Base-by-base conservation (phyloP, 768 basidiomycete genomes). In the Podaxis sp. region DNA sequence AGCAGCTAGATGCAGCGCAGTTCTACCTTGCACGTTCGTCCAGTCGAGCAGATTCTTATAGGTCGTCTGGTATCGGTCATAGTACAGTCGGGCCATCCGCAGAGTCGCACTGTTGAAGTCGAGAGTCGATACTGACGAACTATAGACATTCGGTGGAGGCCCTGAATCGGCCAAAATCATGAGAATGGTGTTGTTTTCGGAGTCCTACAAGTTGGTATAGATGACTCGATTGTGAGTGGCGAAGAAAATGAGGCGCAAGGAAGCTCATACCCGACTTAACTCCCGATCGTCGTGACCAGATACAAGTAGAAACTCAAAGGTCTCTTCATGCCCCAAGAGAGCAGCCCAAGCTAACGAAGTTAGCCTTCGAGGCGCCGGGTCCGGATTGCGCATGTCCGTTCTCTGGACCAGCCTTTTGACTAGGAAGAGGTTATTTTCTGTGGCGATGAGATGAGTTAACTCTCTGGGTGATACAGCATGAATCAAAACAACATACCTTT, bases 261-360 rank as follows among this genome's bases (percentile, higher is more conserved):
- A 50, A 38, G 25, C 43, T 79, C 88, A 68, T 71, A 95, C 96
- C 82, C 86, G 86, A 76, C 90, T 95, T 64, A 94, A 78, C 74
- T 98, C 96, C 61, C 91, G 88, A 70, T 98, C 95, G 72, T 98
- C 96, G 72, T 97, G 96, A 36, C 94, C 94, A 22, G 83, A 86
- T 65, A 80, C 84, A 57, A 96, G 79, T 59, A 98, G 79, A 75
- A 89, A 97, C 70, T 97, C 94, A 67, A 96, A 98, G 1, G 93
- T 94, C 71, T 96, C 95, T 70, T 96, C 89, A 64, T 93, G 87
- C 0, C 92, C 94, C 41, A 93, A 83, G 0, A 90, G 84, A 22
- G 94, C 94, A 2, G 95, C 87, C 94, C 94, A 98, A 4, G 94
- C 93, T 8, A 98, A 75, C 12, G 92, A 94, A 0, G 96, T 97